These are phyloP conservation scores for Candida taoyuanica DNA, from an alignment of 805 yeast genomes.

Conservation along the genomic window DNA sequence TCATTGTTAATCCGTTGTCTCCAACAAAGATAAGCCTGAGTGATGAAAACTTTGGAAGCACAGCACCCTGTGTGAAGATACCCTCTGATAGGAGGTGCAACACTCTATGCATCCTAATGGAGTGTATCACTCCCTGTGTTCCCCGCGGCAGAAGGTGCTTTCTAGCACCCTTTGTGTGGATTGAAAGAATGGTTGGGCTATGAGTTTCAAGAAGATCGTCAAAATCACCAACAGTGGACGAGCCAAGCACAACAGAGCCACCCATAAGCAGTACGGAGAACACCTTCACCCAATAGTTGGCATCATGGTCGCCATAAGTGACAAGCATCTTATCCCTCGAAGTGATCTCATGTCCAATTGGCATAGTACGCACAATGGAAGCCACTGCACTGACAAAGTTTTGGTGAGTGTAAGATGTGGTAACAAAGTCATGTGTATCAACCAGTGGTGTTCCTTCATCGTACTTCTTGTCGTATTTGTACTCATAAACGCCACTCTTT, in stretches of 20 bases:
- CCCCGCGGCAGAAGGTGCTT: slow-evolving; percentile 7
- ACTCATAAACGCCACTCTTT: slow-evolving; percentile 16
- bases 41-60: slow-evolving; percentile 32
- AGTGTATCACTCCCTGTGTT: slow-evolving; percentile 1
- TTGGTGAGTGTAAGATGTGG: slow-evolving; percentile 42
- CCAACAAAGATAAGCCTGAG: slow-evolving; percentile 25
- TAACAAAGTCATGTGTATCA: slow-evolving; percentile 28
- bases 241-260: slow-evolving; percentile 30
- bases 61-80: slow-evolving; percentile 15
- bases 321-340: slow-evolving; percentile 29
- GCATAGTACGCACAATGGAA: slow-evolving; percentile 36
- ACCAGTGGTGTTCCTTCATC: slow-evolving; percentile 32
- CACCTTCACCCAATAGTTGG: slow-evolving; percentile 42
- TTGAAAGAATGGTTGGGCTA: slow-evolving; percentile 16
- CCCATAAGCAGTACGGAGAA: slow-evolving; percentile 32
- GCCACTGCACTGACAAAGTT: slow-evolving; percentile 52
- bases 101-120: slow-evolving; percentile 21
- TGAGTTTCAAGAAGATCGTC: slow-evolving; percentile 4
- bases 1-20: slow-evolving; percentile 2
- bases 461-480: slow-evolving; percentile 28
- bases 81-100: slow-evolving; percentile 21
- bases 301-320: slow-evolving; percentile 23
- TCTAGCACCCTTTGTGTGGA: slow-evolving; percentile 4
- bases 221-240: slow-evolving; percentile 12
- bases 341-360: slow-evolving; percentile 34